phyloP scores from a whole-genome alignment of 2,329 filamentous ascomycete species.

The Epichloe sp. region DNA sequence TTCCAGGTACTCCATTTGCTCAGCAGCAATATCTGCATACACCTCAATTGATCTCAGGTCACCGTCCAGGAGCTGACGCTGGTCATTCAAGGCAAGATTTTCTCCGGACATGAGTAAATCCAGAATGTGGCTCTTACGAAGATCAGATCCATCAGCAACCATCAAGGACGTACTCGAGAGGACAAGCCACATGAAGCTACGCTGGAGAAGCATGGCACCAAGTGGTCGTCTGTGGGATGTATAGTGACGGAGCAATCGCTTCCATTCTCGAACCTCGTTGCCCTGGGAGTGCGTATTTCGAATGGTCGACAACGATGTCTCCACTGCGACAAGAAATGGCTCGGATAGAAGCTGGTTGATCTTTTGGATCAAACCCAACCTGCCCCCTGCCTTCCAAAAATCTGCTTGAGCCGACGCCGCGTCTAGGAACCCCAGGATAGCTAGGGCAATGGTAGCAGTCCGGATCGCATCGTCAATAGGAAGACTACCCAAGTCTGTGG shows the following conservation, averaged over 20 bases:
- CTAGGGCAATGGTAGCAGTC: constrained; percentile 65
- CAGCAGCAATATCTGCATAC: constrained; percentile 59
- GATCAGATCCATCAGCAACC: constrained; percentile 45
- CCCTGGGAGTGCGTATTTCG: constrained; percentile 62
- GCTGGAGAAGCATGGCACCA: constrained; percentile 81
- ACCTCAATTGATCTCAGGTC: constrained; percentile 45
- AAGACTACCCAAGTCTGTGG: constrained; percentile 41
- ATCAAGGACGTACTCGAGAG: constrained; percentile 66
- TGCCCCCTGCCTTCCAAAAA: constrained; percentile 69
- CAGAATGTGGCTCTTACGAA: constrained; percentile 53
- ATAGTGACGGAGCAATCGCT: constrained; percentile 72
- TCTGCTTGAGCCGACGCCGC: constrained; percentile 64
- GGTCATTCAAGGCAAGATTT: constrained; percentile 26
- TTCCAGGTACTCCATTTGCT: constrained; percentile 78
- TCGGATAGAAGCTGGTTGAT: constrained; percentile 68
- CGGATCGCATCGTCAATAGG: constrained; percentile 54
- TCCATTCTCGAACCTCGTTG: constrained; percentile 68
- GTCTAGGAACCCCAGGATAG: constrained; percentile 80
- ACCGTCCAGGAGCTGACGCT: constrained; percentile 28
- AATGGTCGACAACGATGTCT: constrained; percentile 81
- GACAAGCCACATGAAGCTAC: constrained; percentile 76
- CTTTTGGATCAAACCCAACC: constrained; percentile 58
- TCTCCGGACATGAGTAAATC: constrained; percentile 56
- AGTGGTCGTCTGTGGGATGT: constrained; percentile 65
- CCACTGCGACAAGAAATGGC: constrained; percentile 70